Evolutionary conservation across 116 monocot genomes (phyloP), one percentile per base, ranked within the genome.

Genomic region (Posidonia oceanica): DNA sequence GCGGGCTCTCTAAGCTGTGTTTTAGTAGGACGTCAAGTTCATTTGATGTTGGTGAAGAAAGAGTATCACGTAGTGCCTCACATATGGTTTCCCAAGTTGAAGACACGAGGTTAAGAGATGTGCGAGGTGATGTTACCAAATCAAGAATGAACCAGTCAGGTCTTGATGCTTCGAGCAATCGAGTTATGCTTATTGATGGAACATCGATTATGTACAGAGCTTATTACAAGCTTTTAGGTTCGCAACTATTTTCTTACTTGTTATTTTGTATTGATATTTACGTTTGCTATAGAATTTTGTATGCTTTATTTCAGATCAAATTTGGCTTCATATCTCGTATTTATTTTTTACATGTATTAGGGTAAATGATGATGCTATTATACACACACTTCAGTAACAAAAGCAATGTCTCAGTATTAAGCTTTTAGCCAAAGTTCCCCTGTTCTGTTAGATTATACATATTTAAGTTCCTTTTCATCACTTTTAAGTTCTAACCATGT

Each of bases 181-280:
- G 97, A 15, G 79, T 89, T 66, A 92, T 97, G 97, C 74, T 92
- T 21, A 54, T 97, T 80, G 97, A 97, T 81, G 93, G 93, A 59
- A 97, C 92, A 40, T 76, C 93, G 36, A 71, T 97, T 63, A 83
- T 97, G 76, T 92, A 97, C 75, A 87, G 97, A 71, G 87, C 97
- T 59, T 97, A 92, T 68, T 97, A 87, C 84, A 97, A 89, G 78
- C 83, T 97, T 77, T 71, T 97, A 61, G 89, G 97, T 87, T 83
- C 69, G 54, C 41, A 17, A 16, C 54, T 68, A 53, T 20, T 53
- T 53, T 12, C 3, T 16, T 53, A 3, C 12, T 54, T 23, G 18
- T 53, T 15, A 53, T 29, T 68, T 23, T 68, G 4, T 36, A 7
- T 64, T 0, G 38, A n/a, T 36, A 8, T 14, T 39, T 11, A 62